A percentile compares a stretch with the other conserved stretches of the same genome.
Evolutionary conservation across 2,329 filamentous ascomycete species (phyloP).

Genomic region (Colletotrichum eremochloae): DNA sequence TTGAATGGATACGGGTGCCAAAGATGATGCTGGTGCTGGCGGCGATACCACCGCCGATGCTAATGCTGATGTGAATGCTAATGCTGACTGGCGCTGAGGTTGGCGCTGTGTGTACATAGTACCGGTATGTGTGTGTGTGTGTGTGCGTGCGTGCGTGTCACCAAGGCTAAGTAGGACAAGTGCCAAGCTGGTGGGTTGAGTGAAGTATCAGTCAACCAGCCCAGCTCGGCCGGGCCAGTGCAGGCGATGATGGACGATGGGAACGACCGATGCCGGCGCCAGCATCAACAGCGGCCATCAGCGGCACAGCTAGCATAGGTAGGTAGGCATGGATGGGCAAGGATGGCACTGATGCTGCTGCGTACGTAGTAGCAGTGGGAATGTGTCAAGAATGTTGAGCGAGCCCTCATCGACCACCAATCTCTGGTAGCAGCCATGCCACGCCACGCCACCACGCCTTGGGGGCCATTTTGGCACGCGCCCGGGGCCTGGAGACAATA

Average conservation of each 20-base stretch:
- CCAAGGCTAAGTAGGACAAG: slow-evolving; percentile 27
- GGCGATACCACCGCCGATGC: background rate
- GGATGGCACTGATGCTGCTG: background rate
- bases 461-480: background rate
- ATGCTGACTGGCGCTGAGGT: slow-evolving; percentile 2
- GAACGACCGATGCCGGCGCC: slow-evolving; percentile 30
- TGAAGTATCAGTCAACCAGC: slow-evolving; percentile 5
- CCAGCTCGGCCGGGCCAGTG: slow-evolving; percentile 7
- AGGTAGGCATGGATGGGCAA: background rate
- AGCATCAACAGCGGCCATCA: background rate
- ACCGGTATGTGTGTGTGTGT: background rate
- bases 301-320: slow-evolving; percentile 3
- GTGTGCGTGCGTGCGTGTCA: no score
- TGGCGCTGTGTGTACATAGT: background rate
- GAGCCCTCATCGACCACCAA: background rate
- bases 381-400: slow-evolving; percentile 8
- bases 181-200: slow-evolving; percentile 8
- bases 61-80: background rate
- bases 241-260: background rate
- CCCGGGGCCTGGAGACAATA: background rate
- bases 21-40: background rate
- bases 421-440: slow-evolving; percentile 2
- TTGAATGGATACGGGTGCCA: background rate
- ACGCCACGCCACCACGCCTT: background rate
- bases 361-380: background rate